phyloP scores from a whole-genome alignment of 352 stramenopile genomes.

The Globisporangium middletonii region DNA sequence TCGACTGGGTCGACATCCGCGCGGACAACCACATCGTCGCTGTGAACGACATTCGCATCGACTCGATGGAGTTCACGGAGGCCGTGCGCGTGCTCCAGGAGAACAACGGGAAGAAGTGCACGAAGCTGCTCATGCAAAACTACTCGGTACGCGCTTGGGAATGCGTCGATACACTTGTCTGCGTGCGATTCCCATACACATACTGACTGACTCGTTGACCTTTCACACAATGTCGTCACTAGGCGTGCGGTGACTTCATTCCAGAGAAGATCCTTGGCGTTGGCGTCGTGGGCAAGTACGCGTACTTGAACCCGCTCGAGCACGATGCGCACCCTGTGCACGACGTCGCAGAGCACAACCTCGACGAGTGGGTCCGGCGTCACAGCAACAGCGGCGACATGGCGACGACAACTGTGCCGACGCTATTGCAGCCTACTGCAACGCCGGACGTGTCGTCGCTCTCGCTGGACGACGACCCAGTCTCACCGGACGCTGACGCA shows the following conservation, averaged over 20 bases:
- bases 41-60: slow-evolving; percentile 83
- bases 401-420: slow-evolving; percentile 16
- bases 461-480: neutral
- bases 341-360: slow-evolving; percentile 33
- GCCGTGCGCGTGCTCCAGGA: slow-evolving; percentile 76
- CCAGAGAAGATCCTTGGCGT: slow-evolving; percentile 83
- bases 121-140: slow-evolving; percentile 85
- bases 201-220: neutral
- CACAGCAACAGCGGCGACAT: slow-evolving; percentile 23
- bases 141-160: slow-evolving; percentile 41
- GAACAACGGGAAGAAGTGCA: slow-evolving; percentile 84
- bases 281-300: slow-evolving; percentile 75
- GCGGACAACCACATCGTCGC: slow-evolving; percentile 85
- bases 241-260: slow-evolving; percentile 82
- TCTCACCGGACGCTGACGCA: too few species aligned
- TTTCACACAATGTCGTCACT: neutral
- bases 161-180: neutral
- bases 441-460: neutral
- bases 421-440: slow-evolving; percentile 6
- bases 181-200: neutral
- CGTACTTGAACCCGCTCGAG: slow-evolving; percentile 55
- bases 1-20: slow-evolving; percentile 76
- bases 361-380: slow-evolving; percentile 50
- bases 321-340: slow-evolving; percentile 30
- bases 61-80: slow-evolving; percentile 75